Evolutionary conservation across 371 early-diverging fungal genomes (phyloP), one percentile per base, ranked within the genome.

Genomic region (Fennellomyces sp.): DNA sequence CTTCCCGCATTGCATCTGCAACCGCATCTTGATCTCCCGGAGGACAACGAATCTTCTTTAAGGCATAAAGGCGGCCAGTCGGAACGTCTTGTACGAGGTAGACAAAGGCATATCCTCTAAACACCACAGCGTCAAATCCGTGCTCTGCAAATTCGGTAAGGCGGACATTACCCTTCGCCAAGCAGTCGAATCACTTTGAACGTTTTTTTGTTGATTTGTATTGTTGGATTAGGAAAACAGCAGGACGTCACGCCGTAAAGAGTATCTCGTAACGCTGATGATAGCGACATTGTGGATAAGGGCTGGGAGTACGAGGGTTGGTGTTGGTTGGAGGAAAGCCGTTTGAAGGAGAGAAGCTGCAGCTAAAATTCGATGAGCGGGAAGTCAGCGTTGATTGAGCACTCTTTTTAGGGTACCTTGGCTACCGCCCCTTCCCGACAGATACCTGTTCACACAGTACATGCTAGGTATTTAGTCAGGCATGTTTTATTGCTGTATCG

Each of bases 71-170:
- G 33, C 73, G 71, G 7, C 73, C 76, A 6, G 75, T 74, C 5
- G 72, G 60, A 30, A 63, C 63, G 60, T 88, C 87, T 58, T 85
- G 73, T 3, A 87, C 87, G 25, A 91, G 76, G 55, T 86, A 83
- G 8, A 91, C 92, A 53, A 79, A 82, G 48, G 88, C 85, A 78
- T 88, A 91, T 2, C 90, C 92, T 52, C 92, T 88, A 59, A 38
- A 13, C 13, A 8, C n/a, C n/a, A n/a, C n/a, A n/a, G n/a, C n/a
- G n/a, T n/a, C n/a, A n/a, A n/a, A n/a, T n/a, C n/a, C n/a, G n/a
- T n/a, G n/a, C n/a, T n/a, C n/a, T n/a, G n/a, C n/a, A n/a, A n/a
- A n/a, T n/a, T n/a, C n/a, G n/a, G n/a, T n/a, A n/a, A n/a, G n/a
- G n/a, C n/a, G n/a, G n/a, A n/a, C n/a, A n/a, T 77, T 75, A 85